Conservation (phyloP, 345 rosid genomes). For the Gossypium rotundifolium region DNA sequence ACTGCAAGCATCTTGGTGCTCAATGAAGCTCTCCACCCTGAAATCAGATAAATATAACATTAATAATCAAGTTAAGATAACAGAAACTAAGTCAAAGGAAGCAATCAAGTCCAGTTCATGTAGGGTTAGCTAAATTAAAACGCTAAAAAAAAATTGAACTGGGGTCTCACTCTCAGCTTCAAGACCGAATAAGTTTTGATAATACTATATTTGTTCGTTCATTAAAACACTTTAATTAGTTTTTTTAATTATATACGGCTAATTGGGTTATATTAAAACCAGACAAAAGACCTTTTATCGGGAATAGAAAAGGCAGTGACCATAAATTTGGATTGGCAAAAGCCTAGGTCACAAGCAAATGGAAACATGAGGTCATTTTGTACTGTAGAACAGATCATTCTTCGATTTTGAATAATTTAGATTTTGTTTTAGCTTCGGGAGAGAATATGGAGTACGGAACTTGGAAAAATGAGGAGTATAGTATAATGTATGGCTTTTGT, state of each 20-base stretch:
- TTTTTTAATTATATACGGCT: no score
- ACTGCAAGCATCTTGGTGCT: conserved; percentile 75
- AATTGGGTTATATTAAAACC: conserved; percentile 10
- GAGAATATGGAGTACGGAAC: not conserved
- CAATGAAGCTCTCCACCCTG: conserved; percentile 87
- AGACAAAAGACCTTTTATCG: conserved; percentile 15
- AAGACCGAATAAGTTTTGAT: no score
- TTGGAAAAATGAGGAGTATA: not conserved
- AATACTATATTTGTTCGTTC: not conserved
- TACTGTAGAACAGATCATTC: conserved; percentile 25
- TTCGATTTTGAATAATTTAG: conserved; percentile 22
- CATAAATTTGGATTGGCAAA: conserved; percentile 15
- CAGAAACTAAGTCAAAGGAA: not conserved
- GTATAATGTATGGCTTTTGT: not conserved
- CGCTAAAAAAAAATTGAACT: not conserved
- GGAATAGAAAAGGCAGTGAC: conserved; percentile 15
- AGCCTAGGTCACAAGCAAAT: conserved; percentile 17
- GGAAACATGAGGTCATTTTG: conserved; percentile 21
- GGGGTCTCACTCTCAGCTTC: no score
- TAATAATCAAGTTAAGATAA: not conserved
- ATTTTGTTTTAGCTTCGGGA: not conserved
- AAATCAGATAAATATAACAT: conserved; percentile 6
- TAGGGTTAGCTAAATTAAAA: conserved; percentile 28
- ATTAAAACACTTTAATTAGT: no score
- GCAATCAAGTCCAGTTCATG: conserved; percentile 8